A percentile compares a stretch with the other conserved stretches of the same genome.
These are phyloP conservation scores for Tricholoma hemisulphureum DNA, from an alignment of 768 basidiomycete species.

Conservation along the genomic window DNA sequence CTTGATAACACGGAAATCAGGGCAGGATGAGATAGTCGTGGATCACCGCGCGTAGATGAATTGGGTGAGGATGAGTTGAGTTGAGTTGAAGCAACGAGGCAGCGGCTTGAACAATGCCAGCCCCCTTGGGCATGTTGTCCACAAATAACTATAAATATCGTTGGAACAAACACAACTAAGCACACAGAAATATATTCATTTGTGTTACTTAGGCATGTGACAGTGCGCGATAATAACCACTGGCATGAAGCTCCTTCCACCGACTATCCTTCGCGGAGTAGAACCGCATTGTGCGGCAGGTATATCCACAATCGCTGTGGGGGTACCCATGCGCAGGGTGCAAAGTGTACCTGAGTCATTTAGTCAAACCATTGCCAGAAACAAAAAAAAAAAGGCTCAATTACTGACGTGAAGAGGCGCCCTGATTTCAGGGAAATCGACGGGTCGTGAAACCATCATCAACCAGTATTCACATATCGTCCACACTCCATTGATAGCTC, in stretches of 20 bases:
- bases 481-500: constrained; percentile 83
- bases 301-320: background rate
- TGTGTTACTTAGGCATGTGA: too few relatives aligned
- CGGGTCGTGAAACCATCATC: background rate
- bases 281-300: background rate
- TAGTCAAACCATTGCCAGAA: background rate
- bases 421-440: background rate
- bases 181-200: too few relatives aligned
- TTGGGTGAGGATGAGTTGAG: background rate
- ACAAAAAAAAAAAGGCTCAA: background rate
- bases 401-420: background rate
- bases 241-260: background rate
- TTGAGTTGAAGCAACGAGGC: constrained; percentile 1
- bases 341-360: background rate
- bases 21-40: constrained; percentile 1
- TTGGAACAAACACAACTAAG: too few relatives aligned
- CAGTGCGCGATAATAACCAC: too few relatives aligned
- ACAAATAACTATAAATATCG: background rate
- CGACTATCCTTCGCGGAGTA: background rate
- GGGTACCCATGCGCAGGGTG: background rate
- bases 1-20: constrained; percentile 1
- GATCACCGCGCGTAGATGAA: constrained; percentile 4
- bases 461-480: constrained; percentile 74
- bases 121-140: constrained; percentile 14
- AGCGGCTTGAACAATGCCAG: constrained; percentile 4